Evolutionary conservation across 176 grass and related monocot genomes (phyloP).

Genomic region (Lolium multiflorum): DNA sequence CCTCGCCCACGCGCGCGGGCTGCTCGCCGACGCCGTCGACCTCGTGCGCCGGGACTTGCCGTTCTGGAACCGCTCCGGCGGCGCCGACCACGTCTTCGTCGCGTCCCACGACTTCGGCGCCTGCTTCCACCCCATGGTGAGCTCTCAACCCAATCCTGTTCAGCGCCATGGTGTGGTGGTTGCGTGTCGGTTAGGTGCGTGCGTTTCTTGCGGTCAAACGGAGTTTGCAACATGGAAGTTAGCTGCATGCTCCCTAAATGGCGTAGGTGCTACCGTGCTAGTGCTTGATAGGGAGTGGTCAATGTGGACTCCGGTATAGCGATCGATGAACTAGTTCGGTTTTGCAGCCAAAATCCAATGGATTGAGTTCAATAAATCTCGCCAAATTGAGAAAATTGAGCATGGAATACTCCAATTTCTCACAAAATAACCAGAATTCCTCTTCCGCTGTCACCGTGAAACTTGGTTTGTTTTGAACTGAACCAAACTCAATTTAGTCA

Average conservation of each 20-base stretch:
- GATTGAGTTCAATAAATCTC: neutral
- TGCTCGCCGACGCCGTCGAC: conserved; percentile 65
- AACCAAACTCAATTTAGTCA: neutral
- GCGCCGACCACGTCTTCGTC: conserved; percentile 89
- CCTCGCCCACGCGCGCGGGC: conserved; percentile 68
- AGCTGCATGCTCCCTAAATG: conserved; percentile 1
- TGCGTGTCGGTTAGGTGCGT: conserved; percentile 12
- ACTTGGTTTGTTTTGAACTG: neutral
- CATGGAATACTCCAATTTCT: neutral
- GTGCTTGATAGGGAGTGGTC: neutral
- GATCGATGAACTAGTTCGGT: neutral
- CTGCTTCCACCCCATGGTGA: conserved; percentile 95
- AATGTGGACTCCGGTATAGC: neutral
- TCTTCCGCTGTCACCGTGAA: neutral
- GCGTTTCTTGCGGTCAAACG: conserved; percentile 36
- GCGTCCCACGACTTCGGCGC: conserved; percentile 91
- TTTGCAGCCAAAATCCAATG: neutral
- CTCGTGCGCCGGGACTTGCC: conserved; percentile 54
- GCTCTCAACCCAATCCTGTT: neutral
- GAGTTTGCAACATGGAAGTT: conserved; percentile 2
- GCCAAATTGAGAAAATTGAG: conserved; percentile 23
- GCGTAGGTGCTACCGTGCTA: no score
- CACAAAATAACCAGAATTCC: neutral
- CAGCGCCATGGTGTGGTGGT: neutral
- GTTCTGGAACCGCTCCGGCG: conserved; percentile 83